These are phyloP conservation scores for Panaeolus papilionaceus DNA, from an alignment of 768 basidiomycete species.

Conservation along the genomic window DNA sequence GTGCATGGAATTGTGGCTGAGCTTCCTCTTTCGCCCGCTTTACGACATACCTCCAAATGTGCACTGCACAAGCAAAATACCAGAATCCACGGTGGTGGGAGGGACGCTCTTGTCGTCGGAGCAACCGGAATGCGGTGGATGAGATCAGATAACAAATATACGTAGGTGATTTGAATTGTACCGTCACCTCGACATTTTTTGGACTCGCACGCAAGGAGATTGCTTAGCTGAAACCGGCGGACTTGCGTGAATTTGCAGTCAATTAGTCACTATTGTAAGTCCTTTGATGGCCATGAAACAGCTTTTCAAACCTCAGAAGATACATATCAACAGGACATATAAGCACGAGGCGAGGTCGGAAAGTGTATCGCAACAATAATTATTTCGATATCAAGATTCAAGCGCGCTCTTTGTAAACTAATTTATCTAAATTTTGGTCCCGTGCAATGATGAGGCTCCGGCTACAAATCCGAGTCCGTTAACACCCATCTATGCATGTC, in stretches of 20 bases:
- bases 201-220: neutral
- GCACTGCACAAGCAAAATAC: neutral
- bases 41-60: neutral
- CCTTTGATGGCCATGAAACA: conserved; percentile 1
- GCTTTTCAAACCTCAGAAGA: neutral
- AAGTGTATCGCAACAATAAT: neutral
- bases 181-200: neutral
- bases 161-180: neutral
- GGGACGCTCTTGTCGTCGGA: conserved; percentile 5
- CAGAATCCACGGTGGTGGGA: conserved; percentile 2
- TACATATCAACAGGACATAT: too few relatives aligned
- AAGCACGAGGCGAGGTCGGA: neutral
- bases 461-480: neutral
- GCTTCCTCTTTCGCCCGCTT: neutral
- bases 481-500: neutral
- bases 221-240: neutral
- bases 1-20: conserved; percentile 4
- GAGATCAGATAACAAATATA: neutral
- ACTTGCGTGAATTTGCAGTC: neutral
- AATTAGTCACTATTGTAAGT: neutral
- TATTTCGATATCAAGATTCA: neutral
- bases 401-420: too few relatives aligned
- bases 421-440: neutral
- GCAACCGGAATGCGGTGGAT: neutral
- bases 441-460: neutral